Evolutionary conservation across 2,329 filamentous ascomycete genomes (phyloP).

Genomic region (Fusarium pseudonygamai): DNA sequence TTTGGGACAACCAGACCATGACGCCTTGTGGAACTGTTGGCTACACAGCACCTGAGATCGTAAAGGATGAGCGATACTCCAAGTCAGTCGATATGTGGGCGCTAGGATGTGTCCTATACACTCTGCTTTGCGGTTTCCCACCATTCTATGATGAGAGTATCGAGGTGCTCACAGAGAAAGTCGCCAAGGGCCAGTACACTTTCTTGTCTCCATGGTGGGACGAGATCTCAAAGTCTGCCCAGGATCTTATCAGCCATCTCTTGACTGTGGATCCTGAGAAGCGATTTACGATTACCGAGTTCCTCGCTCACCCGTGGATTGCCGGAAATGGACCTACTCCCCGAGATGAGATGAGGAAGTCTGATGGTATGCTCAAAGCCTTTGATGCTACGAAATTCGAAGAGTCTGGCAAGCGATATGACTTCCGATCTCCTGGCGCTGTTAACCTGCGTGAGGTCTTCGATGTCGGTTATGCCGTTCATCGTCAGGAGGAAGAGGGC

Average conservation of each 20-base stretch:
- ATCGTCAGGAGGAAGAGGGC: conserved; percentile 93
- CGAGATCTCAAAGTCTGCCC: conserved; percentile 93
- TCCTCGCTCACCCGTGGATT: conserved; percentile 96
- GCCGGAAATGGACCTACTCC: conserved; percentile 68
- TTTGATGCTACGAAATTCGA: conserved; percentile 66
- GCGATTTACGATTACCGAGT: conserved; percentile 91
- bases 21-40: conserved; percentile 99
- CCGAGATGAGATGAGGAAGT: conserved; percentile 66
- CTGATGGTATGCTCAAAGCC: conserved; percentile 56
- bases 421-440: conserved; percentile 94
- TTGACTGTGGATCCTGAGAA: conserved; percentile 95
- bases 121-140: conserved; percentile 94
- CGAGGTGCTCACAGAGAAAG: conserved; percentile 95
- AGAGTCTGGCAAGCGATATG: conserved; percentile 74
- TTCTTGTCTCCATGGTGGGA: conserved; percentile 99
- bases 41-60: conserved; percentile 97
- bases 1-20: conserved; percentile 98
- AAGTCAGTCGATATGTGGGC: conserved; percentile 99
- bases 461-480: conserved; percentile 97
- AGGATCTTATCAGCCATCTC: conserved; percentile 93
- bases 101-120: conserved; percentile 95
- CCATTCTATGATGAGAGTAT: conserved; percentile 99
- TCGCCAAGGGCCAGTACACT: conserved; percentile 94
- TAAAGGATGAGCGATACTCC: conserved; percentile 98
- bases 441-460: conserved; percentile 98